A percentile compares a stretch with the other conserved stretches of the same genome.
phyloP scores from a whole-genome alignment of 352 stramenopile genomes.

The Globisporangium rhizosaccharum region DNA sequence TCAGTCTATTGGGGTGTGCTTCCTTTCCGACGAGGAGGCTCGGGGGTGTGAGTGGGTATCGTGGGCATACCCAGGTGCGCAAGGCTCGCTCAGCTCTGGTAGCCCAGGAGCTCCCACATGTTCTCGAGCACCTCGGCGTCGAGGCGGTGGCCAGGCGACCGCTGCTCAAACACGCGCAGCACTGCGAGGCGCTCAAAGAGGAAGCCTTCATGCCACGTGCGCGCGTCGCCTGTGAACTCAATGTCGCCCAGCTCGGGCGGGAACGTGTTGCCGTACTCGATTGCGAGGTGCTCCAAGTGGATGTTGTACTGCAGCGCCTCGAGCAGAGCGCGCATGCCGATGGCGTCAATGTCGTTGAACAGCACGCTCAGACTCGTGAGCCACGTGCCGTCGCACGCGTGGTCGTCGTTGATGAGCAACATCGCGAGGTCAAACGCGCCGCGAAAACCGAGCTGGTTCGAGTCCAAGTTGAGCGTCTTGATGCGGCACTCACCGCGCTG shows the following conservation, averaged over 20 bases:
- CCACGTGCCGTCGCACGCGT: slow-evolving; percentile 29
- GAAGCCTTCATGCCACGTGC: slow-evolving; percentile 37
- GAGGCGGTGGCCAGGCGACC: slow-evolving; percentile 27
- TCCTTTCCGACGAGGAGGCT: slow-evolving; percentile 5
- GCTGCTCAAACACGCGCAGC: slow-evolving; percentile 43
- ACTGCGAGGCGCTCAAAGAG: slow-evolving; percentile 44
- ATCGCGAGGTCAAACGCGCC: slow-evolving; percentile 55
- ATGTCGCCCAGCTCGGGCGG: slow-evolving; percentile 41
- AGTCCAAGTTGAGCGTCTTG: slow-evolving; percentile 41
- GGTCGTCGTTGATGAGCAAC: slow-evolving; percentile 46
- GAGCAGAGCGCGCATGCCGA: slow-evolving; percentile 40
- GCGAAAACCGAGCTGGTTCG: slow-evolving; percentile 48
- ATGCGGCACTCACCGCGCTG: slow-evolving; percentile 42
- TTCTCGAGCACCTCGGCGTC: slow-evolving; percentile 41
- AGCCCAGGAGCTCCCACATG: slow-evolving; percentile 52
- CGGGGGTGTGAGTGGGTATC: background rate
- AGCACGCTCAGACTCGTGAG: slow-evolving; percentile 40
- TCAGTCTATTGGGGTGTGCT: background rate
- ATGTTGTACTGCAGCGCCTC: slow-evolving; percentile 48
- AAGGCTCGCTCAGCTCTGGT: slow-evolving; percentile 7
- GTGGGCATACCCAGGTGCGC: background rate
- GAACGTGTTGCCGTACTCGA: slow-evolving; percentile 56
- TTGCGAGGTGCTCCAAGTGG: slow-evolving; percentile 41
- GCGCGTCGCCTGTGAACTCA: slow-evolving; percentile 38
- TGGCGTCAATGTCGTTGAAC: slow-evolving; percentile 54